Base-by-base conservation (phyloP, 2,329 filamentous ascomycete genomes). In the Colletotrichum euphorbiae region DNA sequence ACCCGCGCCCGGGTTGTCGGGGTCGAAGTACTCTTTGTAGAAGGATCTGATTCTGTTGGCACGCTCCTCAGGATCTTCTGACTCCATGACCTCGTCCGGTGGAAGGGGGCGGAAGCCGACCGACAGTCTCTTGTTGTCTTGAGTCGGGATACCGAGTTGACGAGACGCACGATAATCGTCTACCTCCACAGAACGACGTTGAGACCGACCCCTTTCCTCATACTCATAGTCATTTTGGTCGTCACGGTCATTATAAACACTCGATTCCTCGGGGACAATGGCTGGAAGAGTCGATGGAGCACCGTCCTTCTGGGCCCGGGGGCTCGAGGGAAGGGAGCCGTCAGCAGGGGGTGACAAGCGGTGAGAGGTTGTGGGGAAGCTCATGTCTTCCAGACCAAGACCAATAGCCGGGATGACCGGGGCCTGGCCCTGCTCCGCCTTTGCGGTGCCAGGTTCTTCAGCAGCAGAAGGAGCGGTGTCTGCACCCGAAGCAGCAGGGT, bases 11-110 rank as follows among this genome's bases (percentile, higher is more conserved):
- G 67, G 84, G 89, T 69, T 69, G 46, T 98, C 95, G 31, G 65
- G 65, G 72, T 98, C 96, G 74, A 99, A 99, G 82, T 99, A 99
- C 77, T 99, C 96, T 83, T 98, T 98, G 84, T 99, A 99, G 83
- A 99, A 99, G 4, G 96, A 99, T 78, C 96, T 89, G 73, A 99
- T 99, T 67, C 96, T 90, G 83, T 98, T 98, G 71, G 96, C 96
- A 74, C 96, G 90, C 75, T 95, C 90, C 79, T 98, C 96, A 0
- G 96, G 94, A 77, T 98, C 95, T 76, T 98, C 96, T 3, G 90
- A 88, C 48, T 91, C 89, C 33, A 84, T 86, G 62, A 93, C 89
- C 71, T 97, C 92, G 75, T 94, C 90, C 40, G 94, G 93, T 5
- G 96, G 96, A 70, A 99, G 85, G 21, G 96, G 96, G 15, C 96